Evolutionary conservation across 495 filamentous ascomycete genomes (phyloP).

Genomic region (Trichoderma reesei): DNA sequence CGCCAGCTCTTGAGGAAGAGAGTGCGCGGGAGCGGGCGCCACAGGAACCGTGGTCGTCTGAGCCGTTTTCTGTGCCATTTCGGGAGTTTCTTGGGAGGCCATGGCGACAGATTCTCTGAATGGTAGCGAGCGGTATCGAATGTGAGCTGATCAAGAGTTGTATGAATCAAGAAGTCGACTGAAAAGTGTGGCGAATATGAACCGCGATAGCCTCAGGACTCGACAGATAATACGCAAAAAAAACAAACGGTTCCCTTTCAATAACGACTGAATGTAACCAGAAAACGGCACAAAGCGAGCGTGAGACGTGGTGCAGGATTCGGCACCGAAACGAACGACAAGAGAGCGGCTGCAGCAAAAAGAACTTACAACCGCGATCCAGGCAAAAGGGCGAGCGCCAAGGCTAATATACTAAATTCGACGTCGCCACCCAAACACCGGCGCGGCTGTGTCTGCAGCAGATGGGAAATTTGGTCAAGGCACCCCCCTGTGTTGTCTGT

Average conservation of each 20-base stretch:
- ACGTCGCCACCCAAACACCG: background rate
- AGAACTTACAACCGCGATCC: background rate
- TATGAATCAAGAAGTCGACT: background rate
- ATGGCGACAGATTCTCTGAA: background rate
- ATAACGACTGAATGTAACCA: background rate
- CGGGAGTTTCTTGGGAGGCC: background rate
- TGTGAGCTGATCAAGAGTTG: background rate
- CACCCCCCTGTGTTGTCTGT: background rate
- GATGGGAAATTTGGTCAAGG: background rate
- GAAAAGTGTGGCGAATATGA: no score
- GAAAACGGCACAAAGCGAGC: background rate
- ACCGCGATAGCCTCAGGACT: no score
- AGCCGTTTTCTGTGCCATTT: background rate
- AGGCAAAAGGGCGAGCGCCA: background rate
- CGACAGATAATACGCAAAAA: no score
- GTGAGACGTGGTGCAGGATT: background rate
- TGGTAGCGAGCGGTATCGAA: no score
- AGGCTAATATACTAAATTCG: conserved; percentile 2
- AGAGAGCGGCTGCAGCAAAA: background rate
- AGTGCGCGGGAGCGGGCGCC: background rate
- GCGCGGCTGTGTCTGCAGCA: background rate
- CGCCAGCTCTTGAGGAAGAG: background rate
- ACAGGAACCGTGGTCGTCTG: background rate
- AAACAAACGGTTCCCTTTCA: background rate
- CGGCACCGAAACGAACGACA: background rate